A percentile compares a stretch with the other conserved stretches of the same genome.
Evolutionary conservation across 306 rosid genomes (phyloP).

Genomic region (Corylus americana): DNA sequence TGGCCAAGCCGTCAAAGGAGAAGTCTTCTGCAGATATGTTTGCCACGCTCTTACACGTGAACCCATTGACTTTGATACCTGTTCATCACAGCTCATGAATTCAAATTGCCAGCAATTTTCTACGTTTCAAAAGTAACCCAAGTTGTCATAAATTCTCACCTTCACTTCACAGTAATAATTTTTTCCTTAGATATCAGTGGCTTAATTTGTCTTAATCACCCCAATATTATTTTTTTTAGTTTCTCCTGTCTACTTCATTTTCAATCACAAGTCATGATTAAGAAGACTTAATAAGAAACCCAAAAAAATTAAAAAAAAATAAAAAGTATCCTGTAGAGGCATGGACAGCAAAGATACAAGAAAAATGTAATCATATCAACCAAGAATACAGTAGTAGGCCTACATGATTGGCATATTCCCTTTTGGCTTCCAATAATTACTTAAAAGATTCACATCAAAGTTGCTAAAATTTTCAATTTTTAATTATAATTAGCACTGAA

Average conservation of each 20-base stretch:
- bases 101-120: not conserved
- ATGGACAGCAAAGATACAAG: not conserved
- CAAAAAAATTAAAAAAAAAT: not conserved
- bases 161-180: not conserved
- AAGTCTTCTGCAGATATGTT: conserved; percentile 63
- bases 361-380: not conserved
- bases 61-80: conserved; percentile 74
- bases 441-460: not conserved
- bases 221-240: not conserved
- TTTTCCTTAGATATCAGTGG: not conserved
- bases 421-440: not conserved
- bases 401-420: conserved; percentile 4
- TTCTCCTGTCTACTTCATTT: not conserved
- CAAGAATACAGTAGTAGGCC: not conserved
- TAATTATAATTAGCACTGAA: not conserved
- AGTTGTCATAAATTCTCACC: not conserved
- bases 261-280: conserved; percentile 14
- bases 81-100: conserved; percentile 27
- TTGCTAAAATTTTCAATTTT: not conserved
- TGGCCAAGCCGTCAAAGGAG: conserved; percentile 55
- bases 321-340: not conserved
- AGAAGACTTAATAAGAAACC: not conserved
- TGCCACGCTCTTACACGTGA: conserved; percentile 56
- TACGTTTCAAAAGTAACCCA: not conserved
- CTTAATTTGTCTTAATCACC: not conserved